Evolutionary conservation across 1,284 basidiomycete genomes (phyloP).

Genomic region (Phlebopus sp.): DNA sequence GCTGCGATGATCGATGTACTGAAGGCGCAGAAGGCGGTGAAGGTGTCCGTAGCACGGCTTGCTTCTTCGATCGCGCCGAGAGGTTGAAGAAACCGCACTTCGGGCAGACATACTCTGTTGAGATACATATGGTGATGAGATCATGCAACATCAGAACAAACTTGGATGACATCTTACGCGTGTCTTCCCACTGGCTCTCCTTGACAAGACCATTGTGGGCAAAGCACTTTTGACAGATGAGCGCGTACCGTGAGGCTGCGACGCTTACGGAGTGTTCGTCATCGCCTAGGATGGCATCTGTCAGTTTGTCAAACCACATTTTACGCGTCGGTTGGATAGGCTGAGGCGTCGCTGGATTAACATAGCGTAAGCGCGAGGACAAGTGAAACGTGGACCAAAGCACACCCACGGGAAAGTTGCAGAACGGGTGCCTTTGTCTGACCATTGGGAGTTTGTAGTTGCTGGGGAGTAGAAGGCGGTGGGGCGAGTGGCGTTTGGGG

Average conservation of each 20-base stretch:
- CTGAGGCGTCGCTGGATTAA: conserved; percentile 33
- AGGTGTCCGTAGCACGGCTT: conserved; percentile 20
- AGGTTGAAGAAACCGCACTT: conserved; percentile 76
- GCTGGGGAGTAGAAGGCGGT: conserved; percentile 18
- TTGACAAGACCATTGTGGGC: conserved; percentile 92
- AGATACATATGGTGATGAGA: conserved; percentile 3
- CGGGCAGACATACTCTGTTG: conserved; percentile 69
- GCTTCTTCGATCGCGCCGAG: conserved; percentile 44
- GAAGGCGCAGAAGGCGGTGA: conserved; percentile 16
- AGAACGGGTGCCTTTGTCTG: conserved; percentile 24
- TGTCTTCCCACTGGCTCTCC: conserved; percentile 85
- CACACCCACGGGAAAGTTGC: conserved; percentile 42
- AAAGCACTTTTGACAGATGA: conserved; percentile 94
- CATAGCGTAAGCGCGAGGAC: conserved; percentile 10
- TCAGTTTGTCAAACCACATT: conserved; percentile 86
- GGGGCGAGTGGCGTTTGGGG: conserved; percentile 23
- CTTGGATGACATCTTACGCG: conserved; percentile 61
- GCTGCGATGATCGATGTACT: conserved; percentile 9
- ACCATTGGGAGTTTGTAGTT: conserved; percentile 23
- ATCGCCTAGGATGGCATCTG: conserved; percentile 84
- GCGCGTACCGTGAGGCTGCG: conserved; percentile 74
- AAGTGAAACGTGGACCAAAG: background rate
- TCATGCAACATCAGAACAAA: background rate
- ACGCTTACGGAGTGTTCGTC: conserved; percentile 47
- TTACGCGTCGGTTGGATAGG: conserved; percentile 63